Evolutionary conservation across 2,329 filamentous ascomycete genomes (phyloP).

Genomic region (Beauveria sp.): DNA sequence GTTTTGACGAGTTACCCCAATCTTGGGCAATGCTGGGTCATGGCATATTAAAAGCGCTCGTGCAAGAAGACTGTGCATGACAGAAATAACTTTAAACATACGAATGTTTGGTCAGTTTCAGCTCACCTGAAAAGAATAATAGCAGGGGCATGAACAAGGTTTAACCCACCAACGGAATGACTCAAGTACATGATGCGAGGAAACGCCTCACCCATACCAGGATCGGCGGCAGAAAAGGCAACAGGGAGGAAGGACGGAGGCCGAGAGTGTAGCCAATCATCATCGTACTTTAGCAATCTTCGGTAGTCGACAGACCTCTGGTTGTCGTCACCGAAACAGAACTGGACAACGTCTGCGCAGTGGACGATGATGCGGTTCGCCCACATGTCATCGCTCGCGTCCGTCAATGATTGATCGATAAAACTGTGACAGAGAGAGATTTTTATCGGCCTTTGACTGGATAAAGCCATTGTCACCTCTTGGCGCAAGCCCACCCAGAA

Average conservation of each 20-base stretch:
- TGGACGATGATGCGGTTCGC: constrained; percentile 54
- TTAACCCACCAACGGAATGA: background rate
- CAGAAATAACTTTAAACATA: background rate
- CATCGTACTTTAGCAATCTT: background rate
- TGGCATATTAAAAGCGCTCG: background rate
- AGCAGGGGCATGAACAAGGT: background rate
- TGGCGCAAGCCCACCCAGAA: constrained; percentile 53
- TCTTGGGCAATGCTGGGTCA: background rate
- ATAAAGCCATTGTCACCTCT: constrained; percentile 50
- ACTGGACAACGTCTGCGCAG: constrained; percentile 56
- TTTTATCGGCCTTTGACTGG: constrained; percentile 35
- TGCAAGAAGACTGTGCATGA: background rate
- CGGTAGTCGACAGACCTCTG: constrained; percentile 10
- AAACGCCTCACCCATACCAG: background rate
- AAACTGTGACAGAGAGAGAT: background rate
- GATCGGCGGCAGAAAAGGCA: background rate
- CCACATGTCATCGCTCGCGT: constrained; percentile 46
- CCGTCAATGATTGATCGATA: constrained; percentile 15
- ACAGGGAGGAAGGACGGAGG: background rate
- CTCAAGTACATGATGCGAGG: background rate
- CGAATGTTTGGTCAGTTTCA: background rate
- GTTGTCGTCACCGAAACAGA: constrained; percentile 46
- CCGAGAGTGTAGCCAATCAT: background rate
- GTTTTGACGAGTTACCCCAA: background rate
- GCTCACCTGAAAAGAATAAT: background rate